Percentiles rank a stretch among this genome's conserved stretches.
phyloP scores from a whole-genome alignment of 2,329 filamentous ascomycete species.

The Didymellaceae sp. region DNA sequence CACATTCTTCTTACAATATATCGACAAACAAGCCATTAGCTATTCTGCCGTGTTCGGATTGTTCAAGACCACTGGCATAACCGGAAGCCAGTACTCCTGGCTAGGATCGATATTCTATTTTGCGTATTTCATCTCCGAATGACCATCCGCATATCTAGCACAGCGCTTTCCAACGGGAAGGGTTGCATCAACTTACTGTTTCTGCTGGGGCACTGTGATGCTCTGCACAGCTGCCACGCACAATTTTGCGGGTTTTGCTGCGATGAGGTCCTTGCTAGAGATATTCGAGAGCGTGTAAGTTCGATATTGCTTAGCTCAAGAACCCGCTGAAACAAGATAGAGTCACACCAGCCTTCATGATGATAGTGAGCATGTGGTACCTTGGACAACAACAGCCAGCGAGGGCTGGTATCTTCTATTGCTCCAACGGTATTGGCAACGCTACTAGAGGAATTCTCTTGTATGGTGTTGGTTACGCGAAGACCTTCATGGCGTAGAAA shows the following conservation, averaged over 20 bases:
- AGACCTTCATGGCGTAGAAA: conserved; percentile 53
- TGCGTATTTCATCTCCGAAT: conserved; percentile 38
- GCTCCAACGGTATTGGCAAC: conserved; percentile 30
- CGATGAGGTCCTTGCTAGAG: conserved; percentile 29
- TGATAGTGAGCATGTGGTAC: conserved; percentile 28
- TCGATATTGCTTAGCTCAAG: too few species aligned
- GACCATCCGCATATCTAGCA: conserved; percentile 31
- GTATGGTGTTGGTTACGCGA: conserved; percentile 52
- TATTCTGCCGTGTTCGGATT: conserved; percentile 65
- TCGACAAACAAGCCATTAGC: conserved; percentile 62
- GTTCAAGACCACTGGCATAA: conserved; percentile 58
- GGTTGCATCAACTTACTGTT: conserved; percentile 32
- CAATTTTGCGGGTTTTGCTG: conserved; percentile 30
- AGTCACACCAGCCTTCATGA: conserved; percentile 32
- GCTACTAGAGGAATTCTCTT: conserved; percentile 42
- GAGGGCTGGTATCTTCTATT: conserved; percentile 33
- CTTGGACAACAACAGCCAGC: conserved; percentile 23
- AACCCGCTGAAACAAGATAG: too few species aligned
- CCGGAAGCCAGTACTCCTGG: conserved; percentile 59
- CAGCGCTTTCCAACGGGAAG: conserved; percentile 44
- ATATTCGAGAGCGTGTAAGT: conserved; percentile 30
- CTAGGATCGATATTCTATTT: conserved; percentile 63
- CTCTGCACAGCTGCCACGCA: conserved; percentile 29
- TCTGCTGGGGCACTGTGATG: conserved; percentile 29
- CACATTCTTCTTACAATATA: conserved; percentile 61